These are phyloP conservation scores for Nicotiana tabacum DNA, from an alignment of 257 asterid genomes.

Conservation along the genomic window DNA sequence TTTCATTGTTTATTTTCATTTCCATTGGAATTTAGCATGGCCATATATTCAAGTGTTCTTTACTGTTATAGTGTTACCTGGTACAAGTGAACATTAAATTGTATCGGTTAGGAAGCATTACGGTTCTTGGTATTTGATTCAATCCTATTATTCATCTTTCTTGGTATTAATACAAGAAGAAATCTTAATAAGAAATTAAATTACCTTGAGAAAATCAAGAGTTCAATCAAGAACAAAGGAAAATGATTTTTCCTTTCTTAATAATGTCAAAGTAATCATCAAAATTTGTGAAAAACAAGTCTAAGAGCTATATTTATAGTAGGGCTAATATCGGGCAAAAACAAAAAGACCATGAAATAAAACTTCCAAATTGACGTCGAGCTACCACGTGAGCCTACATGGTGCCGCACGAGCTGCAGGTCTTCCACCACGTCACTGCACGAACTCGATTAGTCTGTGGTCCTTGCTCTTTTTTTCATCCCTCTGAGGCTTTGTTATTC, in stretches of 20 bases:
- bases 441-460: too few relatives aligned
- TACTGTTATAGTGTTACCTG: too few relatives aligned
- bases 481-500: too few relatives aligned
- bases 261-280: not conserved
- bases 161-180: too few relatives aligned
- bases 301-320: not conserved
- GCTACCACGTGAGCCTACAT: too few relatives aligned
- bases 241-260: not conserved
- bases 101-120: not conserved
- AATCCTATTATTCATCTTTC: not conserved
- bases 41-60: not conserved
- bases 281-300: not conserved
- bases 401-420: too few relatives aligned
- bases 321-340: not conserved
- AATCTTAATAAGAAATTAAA: not conserved
- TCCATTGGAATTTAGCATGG: not conserved
- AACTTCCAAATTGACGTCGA: too few relatives aligned
- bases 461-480: too few relatives aligned
- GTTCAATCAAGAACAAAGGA: not conserved
- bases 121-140: not conserved
- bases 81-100: too few relatives aligned
- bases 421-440: too few relatives aligned
- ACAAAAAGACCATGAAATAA: too few relatives aligned
- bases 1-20: not conserved
- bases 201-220: not conserved